phyloP scores from a whole-genome alignment of 495 filamentous ascomycete species.

The Podospora didyma region DNA sequence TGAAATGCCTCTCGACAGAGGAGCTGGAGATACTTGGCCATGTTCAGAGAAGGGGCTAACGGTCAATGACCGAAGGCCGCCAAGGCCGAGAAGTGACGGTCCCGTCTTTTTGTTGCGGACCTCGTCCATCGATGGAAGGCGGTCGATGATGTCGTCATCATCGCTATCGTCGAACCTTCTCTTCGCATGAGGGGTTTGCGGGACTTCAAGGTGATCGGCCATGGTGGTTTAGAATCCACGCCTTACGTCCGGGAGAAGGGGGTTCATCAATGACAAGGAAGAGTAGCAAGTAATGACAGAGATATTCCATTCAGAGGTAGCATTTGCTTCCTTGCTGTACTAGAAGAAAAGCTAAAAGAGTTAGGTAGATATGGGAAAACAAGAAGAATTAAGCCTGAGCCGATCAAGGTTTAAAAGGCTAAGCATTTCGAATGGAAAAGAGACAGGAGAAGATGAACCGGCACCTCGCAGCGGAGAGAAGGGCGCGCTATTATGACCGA shows the following conservation, averaged over 20 bases:
- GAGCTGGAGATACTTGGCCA: slow-evolving; percentile 6
- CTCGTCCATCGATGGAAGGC: slow-evolving; percentile 5
- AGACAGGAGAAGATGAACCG: not conserved
- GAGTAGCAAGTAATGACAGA: not conserved
- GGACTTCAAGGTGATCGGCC: slow-evolving; percentile 11
- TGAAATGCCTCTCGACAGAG: not conserved
- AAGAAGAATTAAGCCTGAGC: too few species aligned
- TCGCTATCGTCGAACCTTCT: slow-evolving; percentile 21
- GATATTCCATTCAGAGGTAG: not conserved
- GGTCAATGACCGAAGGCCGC: slow-evolving; percentile 27
- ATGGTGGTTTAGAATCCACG: not conserved
- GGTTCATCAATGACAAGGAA: not conserved
- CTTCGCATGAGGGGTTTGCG: slow-evolving; percentile 12
- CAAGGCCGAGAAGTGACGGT: slow-evolving; percentile 20
- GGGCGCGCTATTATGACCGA: slow-evolving; percentile 3
- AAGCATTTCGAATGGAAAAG: too few species aligned
- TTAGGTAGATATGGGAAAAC: too few species aligned
- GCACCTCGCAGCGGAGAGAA: slow-evolving; percentile 7
- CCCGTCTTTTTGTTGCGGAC: slow-evolving; percentile 8
- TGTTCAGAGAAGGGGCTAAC: slow-evolving; percentile 26
- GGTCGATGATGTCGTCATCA: slow-evolving; percentile 26
- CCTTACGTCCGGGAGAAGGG: not conserved
- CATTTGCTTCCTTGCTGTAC: too few species aligned
- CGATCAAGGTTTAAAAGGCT: too few species aligned
- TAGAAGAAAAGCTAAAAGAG: too few species aligned